Evolutionary conservation across 805 yeast genomes (phyloP).

Genomic region (Cyberlindnera xishuangbannaensis): DNA sequence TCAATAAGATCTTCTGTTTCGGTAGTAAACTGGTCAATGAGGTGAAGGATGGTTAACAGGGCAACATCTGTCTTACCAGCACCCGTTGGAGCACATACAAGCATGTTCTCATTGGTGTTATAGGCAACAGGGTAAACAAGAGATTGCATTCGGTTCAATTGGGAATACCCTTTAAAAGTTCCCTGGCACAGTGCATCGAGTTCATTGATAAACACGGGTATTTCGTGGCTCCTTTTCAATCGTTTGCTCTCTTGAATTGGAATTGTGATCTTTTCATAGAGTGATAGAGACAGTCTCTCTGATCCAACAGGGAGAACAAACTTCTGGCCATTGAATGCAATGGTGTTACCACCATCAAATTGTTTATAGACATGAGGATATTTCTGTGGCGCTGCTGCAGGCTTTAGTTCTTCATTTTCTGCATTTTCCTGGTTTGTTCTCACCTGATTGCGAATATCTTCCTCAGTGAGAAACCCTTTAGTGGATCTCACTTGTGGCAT

Average conservation of each 20-base stretch:
- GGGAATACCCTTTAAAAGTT: conserved; percentile 73
- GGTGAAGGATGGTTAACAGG: conserved; percentile 67
- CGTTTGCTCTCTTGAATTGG: conserved; percentile 60
- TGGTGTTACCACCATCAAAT: conserved; percentile 57
- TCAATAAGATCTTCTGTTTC: conserved; percentile 49
- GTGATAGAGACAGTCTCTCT: conserved; percentile 51
- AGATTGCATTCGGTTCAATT: conserved; percentile 84
- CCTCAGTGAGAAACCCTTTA: conserved; percentile 41
- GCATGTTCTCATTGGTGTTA: conserved; percentile 88
- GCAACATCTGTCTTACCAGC: conserved; percentile 98
- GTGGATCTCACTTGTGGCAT: conserved; percentile 18
- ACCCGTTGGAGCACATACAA: conserved; percentile 97
- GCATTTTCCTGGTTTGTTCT: conserved; percentile 43
- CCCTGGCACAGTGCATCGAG: conserved; percentile 77
- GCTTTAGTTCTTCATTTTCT: conserved; percentile 42
- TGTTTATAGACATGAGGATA: conserved; percentile 87
- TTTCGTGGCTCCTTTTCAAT: conserved; percentile 33
- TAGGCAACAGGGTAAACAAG: conserved; percentile 90
- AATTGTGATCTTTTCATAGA: conserved; percentile 75
- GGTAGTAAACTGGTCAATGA: conserved; percentile 65
- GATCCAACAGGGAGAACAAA: conserved; percentile 80
- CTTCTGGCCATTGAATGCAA: conserved; percentile 78
- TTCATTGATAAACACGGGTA: conserved; percentile 51
- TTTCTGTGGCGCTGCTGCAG: conserved; percentile 39
- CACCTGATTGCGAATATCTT: conserved; percentile 50